Evolutionary conservation across 2,329 filamentous ascomycete species (phyloP), one percentile per base, ranked within the genome.

Genomic region (Botrytis pseudocinerea): DNA sequence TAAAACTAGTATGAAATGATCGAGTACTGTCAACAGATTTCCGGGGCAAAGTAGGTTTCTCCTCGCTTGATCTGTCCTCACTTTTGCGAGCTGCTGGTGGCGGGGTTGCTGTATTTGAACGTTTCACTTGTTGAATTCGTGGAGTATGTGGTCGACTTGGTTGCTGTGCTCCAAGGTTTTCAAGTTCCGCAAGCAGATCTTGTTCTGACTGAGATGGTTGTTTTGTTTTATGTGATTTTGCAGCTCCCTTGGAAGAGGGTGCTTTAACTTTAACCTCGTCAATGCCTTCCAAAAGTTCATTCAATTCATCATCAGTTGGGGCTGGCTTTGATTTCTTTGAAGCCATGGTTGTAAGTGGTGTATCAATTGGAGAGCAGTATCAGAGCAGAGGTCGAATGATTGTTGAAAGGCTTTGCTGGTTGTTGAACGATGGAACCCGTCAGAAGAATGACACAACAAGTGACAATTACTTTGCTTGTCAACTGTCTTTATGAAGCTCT

Each of bases 131-230:
- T 77, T 89, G 88, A 80, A 90, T 82, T 77, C 93, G 92, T 57
- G 95, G 96, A 1, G 95, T 98, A 79, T 93, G 91, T 25, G 95
- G 93, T 65, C 95, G 90, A 76, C 90, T 90, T 46, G 93, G 88
- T 80, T 91, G 86, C 81, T 93, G 90, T 71, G 89, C 87, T 78
- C 90, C 93, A 35, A 81, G 76, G 78, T 91, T 91, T 82, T 97
- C 93, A 75, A 98, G 89, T 78, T 98, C 95, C 75, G 94, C 94
- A 57, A 98, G 88, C 73, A 95, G 90, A 81, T 97, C 94, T 78
- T 93, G 88, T 78, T 91, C 80, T 61, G 77, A 74, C 63, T 81
- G 80, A 18, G 79, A 76, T 87, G 78, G 79, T 77, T 68, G 65
- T 68, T 76, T 76, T 71, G 76, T 57, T 75, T 81, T 80, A 46